Conservation (phyloP, 2,329 filamentous ascomycete species). For the Sporothrix protearum region DNA sequence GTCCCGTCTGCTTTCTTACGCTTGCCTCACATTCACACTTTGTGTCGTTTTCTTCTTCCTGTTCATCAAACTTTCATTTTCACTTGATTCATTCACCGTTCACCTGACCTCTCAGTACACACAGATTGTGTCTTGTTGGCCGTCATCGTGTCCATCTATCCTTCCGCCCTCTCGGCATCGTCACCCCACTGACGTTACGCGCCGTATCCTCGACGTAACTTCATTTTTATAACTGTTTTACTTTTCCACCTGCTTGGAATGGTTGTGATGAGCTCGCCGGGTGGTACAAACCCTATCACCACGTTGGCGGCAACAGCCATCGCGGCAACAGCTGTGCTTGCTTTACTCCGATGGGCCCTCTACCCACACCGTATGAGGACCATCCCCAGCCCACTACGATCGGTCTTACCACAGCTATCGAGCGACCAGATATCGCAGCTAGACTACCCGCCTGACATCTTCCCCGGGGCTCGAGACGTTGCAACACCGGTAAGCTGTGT, state of each 20-base stretch:
- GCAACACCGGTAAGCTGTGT: conserved; percentile 53
- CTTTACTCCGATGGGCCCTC: conserved; percentile 29
- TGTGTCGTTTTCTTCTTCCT: no score
- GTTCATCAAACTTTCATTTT: no score
- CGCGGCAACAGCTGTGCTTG: conserved; percentile 28
- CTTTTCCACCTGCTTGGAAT: neutral
- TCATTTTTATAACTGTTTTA: neutral
- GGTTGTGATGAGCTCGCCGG: neutral
- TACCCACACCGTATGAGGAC: conserved; percentile 29
- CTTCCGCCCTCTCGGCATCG: neutral
- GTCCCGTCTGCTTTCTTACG: neutral
- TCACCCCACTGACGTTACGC: no score
- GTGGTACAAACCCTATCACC: conserved; percentile 14
- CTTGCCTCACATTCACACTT: neutral
- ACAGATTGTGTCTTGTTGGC: neutral
- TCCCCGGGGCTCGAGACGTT: conserved; percentile 72
- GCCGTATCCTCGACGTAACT: neutral
- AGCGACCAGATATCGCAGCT: conserved; percentile 31
- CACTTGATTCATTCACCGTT: neutral
- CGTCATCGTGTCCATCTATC: neutral
- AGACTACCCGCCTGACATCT: conserved; percentile 62
- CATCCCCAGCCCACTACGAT: conserved; percentile 31
- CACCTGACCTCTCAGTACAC: neutral
- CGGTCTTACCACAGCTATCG: conserved; percentile 30
- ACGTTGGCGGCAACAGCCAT: conserved; percentile 25